phyloP scores from a whole-genome alignment of 2,329 filamentous ascomycete genomes.

The Cryphonectria japonica region DNA sequence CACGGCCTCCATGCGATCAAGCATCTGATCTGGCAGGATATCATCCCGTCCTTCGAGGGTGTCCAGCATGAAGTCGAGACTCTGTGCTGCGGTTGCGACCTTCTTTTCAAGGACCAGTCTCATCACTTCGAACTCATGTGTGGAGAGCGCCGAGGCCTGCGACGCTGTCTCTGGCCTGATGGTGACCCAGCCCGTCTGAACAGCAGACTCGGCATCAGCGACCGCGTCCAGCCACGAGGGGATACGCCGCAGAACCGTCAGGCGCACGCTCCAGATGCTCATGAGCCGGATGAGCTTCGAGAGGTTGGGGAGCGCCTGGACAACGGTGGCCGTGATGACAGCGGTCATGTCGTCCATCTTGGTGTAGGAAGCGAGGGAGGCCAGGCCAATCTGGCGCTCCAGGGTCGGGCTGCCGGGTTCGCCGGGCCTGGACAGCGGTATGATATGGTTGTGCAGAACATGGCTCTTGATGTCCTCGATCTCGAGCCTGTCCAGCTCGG shows the following conservation, averaged over 20 bases:
- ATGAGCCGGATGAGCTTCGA: constrained; percentile 75
- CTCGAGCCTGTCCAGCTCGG: constrained; percentile 70
- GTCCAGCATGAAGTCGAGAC: constrained; percentile 86
- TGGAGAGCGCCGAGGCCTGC: constrained; percentile 40
- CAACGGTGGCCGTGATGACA: constrained; percentile 84
- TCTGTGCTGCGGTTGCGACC: constrained; percentile 69
- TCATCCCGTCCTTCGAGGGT: constrained; percentile 82
- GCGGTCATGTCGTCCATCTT: constrained; percentile 89
- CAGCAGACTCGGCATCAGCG: constrained; percentile 65
- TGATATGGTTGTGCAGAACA: constrained; percentile 79
- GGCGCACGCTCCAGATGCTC: constrained; percentile 75
- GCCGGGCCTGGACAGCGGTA: constrained; percentile 58
- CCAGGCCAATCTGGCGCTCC: constrained; percentile 45
- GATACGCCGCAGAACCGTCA: constrained; percentile 74
- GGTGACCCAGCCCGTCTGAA: constrained; percentile 69
- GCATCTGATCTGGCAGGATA: constrained; percentile 82
- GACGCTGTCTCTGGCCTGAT: constrained; percentile 42
- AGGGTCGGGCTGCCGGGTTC: constrained; percentile 47
- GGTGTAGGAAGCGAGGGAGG: constrained; percentile 58
- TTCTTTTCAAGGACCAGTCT: constrained; percentile 68
- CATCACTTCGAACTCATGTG: constrained; percentile 60
- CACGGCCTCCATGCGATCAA: constrained; percentile 80
- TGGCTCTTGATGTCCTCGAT: constrained; percentile 89
- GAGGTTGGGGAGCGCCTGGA: constrained; percentile 85
- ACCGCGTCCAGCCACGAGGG: constrained; percentile 71